phyloP scores from a whole-genome alignment of 306 rosid species.

The Fagus sylvatica region DNA sequence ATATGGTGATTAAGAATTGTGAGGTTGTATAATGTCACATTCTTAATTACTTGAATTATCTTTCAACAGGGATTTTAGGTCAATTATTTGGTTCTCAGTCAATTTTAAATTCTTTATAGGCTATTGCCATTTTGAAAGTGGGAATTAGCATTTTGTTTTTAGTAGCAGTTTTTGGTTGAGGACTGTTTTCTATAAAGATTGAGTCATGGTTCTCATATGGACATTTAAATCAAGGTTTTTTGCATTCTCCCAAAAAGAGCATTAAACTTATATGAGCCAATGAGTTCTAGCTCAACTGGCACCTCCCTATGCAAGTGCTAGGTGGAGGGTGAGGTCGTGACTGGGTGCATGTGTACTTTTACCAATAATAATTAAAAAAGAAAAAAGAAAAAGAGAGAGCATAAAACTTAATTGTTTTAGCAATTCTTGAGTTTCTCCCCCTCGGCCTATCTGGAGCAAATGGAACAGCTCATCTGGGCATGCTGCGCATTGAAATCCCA shows the following conservation, averaged over 20 bases:
- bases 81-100: slow-evolving; percentile 7
- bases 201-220: neutral
- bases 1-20: slow-evolving; percentile 40
- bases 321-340: no score
- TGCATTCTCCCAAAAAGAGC: neutral
- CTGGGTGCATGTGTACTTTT: no score
- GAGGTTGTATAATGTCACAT: slow-evolving; percentile 33
- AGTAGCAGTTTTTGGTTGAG: neutral
- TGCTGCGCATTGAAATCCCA: neutral
- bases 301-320: no score
- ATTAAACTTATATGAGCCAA: neutral
- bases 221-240: neutral
- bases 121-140: slow-evolving; percentile 6
- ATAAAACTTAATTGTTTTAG: no score
- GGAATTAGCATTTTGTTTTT: neutral
- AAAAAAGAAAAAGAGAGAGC: no score
- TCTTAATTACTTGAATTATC: slow-evolving; percentile 26
- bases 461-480: neutral
- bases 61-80: slow-evolving; percentile 25
- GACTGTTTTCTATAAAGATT: neutral
- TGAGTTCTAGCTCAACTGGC: no score
- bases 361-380: no score
- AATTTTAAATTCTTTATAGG: neutral
- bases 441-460: neutral
- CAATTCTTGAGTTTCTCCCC: neutral